Conservation (phyloP, 192 early-diverging fungal genomes). For the Backusella australiensis region DNA sequence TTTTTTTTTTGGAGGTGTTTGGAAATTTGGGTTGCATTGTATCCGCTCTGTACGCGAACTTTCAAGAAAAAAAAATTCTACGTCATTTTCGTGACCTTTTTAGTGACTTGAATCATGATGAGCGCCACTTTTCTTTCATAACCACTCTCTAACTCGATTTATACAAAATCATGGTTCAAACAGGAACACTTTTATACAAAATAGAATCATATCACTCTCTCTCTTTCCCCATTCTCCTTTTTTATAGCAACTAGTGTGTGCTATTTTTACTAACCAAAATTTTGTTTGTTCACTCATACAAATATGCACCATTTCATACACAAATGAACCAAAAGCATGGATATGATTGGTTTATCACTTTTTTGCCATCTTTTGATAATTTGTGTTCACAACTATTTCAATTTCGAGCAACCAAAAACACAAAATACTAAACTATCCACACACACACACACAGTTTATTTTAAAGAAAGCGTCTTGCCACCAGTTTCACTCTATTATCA, state of each 20-base stretch:
- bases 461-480: conserved; percentile 76
- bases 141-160: too few relatives aligned
- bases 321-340: not conserved
- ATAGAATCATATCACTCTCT: too few relatives aligned
- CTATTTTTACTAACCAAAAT: too few relatives aligned
- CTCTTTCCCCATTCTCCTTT: too few relatives aligned
- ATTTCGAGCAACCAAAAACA: not conserved
- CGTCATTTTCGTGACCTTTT: not conserved
- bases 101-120: not conserved
- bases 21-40: not conserved
- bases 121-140: not conserved
- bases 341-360: not conserved
- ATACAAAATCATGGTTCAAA: too few relatives aligned
- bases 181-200: too few relatives aligned
- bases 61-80: not conserved
- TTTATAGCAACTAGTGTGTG: too few relatives aligned
- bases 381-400: not conserved
- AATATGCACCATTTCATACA: not conserved
- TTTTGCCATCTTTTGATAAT: not conserved
- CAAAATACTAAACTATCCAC: not conserved
- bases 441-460: not conserved
- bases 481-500: conserved; percentile 72
- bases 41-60: not conserved
- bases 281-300: not conserved
- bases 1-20: not conserved